These are phyloP conservation scores for Penicillium sclerotigenum DNA, from an alignment of 2,329 filamentous ascomycete species.

Conservation along the genomic window DNA sequence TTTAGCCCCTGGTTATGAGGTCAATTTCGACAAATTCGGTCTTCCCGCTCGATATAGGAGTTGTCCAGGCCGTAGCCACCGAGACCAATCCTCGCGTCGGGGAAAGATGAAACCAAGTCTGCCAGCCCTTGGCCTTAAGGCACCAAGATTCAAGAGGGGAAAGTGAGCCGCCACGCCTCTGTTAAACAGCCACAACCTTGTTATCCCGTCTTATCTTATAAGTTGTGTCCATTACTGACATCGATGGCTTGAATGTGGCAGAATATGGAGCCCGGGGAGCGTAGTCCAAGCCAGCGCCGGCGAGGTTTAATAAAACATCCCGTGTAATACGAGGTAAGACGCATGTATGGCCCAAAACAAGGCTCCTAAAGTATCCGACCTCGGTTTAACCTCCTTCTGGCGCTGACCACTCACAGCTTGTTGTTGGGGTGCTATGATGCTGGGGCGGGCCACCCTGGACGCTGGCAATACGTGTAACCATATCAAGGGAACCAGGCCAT, in stretches of 20 bases:
- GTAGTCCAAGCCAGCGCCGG: background rate
- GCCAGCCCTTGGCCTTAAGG: background rate
- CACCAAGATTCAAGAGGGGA: background rate
- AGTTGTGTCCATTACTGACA: constrained; percentile 8
- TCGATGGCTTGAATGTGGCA: constrained; percentile 14
- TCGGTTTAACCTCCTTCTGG: background rate
- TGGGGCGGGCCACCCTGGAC: constrained; percentile 13
- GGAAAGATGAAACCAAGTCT: background rate
- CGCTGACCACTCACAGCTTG: constrained; percentile 8
- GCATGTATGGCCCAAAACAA: constrained; percentile 6
- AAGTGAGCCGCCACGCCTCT: background rate
- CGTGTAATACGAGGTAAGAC: constrained; percentile 16
- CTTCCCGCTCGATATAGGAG: background rate
- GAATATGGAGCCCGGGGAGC: background rate
- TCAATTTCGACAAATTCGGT: background rate
- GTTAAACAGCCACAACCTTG: constrained; percentile 2
- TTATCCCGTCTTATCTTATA: background rate
- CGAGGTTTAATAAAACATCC: constrained; percentile 3
- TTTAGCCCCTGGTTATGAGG: background rate
- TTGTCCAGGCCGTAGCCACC: constrained; percentile 2
- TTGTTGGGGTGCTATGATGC: constrained; percentile 19
- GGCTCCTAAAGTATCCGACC: constrained; percentile 6
- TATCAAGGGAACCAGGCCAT: background rate
- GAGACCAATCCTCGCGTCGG: background rate
- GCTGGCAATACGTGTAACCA: background rate